Evolutionary conservation across 345 rosid species (phyloP), one percentile per base, ranked within the genome.

Genomic region (Acer yangbiense): DNA sequence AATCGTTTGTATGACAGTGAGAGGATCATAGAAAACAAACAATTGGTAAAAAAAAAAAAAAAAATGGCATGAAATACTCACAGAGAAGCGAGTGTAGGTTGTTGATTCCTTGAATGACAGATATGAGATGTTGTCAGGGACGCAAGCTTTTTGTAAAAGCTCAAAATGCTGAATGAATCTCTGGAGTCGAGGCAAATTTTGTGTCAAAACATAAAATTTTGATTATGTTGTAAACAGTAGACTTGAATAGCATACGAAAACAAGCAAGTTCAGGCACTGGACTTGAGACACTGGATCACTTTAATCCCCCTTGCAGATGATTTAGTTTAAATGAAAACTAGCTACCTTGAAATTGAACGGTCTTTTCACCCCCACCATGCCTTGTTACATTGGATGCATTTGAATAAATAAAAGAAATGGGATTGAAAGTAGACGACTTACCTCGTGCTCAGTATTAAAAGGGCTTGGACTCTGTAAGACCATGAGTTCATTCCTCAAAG

Each of bases 81-180:
- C 99, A 6, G 97, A 90, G 75, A 97, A 86, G 82, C 87, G 80
- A 18, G 89, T 84, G n/a, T 88, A 77, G n/a, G 85, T 83, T 10
- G 97, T 94, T 67, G 94, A 94, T 85, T 90, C 93, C 80, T 81
- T 76, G 82, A 85, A 97, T 8, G 94, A 93, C 20, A 87, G 88
- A 72, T 91, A 97, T 11, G 98, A 88, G 71, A 79, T 73, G 39
- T 91, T 87, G 50, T 91, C 97, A 1, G 98, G 97, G 76, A 97
- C 87, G 32, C 97, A 90, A 54, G 99, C 98, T 80, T 91, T 97
- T 77, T 90, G 98, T 74, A 97, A 90, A 75, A 91, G 95, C 84
- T 90, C 98, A 83, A 97, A 97, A 85, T 94, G 99, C 87, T 97
- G 99, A 48, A 72, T 76, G 65, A 97, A 97, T 85, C 90, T 93